These are phyloP conservation scores for Physcomitrium patens DNA, from an alignment of 225 moss, liverwort and hornwort genomes.

Conservation along the genomic window DNA sequence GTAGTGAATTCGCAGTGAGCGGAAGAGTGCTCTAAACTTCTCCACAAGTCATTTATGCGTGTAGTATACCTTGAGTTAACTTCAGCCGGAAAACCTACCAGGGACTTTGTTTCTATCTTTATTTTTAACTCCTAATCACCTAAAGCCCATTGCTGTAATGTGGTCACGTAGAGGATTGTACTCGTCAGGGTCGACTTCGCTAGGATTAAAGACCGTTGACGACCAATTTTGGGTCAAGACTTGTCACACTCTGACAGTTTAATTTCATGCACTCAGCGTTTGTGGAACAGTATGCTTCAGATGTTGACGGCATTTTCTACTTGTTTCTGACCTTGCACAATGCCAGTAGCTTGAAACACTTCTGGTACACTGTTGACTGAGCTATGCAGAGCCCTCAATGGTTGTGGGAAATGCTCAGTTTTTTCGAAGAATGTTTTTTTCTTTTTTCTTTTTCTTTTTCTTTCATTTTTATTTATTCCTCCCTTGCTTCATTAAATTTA, in stretches of 20 bases:
- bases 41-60: not conserved
- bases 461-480: too few species aligned
- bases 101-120: conserved; percentile 6
- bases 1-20: conserved; percentile 2
- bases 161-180: conserved; percentile 5
- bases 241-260: not conserved
- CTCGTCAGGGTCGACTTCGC: conserved; percentile 12
- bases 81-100: not conserved
- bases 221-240: not conserved
- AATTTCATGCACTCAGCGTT: not conserved
- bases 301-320: not conserved
- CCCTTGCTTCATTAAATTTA: too few species aligned
- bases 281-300: not conserved
- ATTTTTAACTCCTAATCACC: conserved; percentile 13
- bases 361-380: too few species aligned
- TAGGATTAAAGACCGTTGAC: not conserved
- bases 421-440: too few species aligned
- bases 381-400: too few species aligned
- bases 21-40: not conserved
- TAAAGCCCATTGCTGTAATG: conserved; percentile 19
- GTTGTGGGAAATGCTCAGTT: too few species aligned
- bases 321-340: not conserved
- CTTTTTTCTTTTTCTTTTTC: too few species aligned
- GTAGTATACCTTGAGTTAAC: not conserved
- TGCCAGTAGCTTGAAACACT: not conserved